Conservation (phyloP, 257 asterid species). For the Petunia axillaris region DNA sequence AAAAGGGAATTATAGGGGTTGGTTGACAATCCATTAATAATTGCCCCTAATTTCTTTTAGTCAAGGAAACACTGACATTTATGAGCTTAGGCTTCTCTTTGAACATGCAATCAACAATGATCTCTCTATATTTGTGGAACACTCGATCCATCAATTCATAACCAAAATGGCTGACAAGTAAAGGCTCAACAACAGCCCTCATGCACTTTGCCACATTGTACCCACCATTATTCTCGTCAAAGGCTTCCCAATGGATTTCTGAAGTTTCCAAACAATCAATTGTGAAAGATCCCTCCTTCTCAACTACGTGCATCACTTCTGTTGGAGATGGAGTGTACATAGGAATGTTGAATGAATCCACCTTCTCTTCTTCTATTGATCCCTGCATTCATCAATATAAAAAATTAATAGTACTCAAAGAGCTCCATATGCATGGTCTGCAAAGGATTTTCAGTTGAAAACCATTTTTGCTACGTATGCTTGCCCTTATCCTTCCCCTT, state of each 20-base stretch:
- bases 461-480: too few relatives aligned
- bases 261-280: slow-evolving; percentile 45
- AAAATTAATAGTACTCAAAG: too few relatives aligned
- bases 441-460: too few relatives aligned
- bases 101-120: slow-evolving; percentile 24
- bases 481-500: too few relatives aligned
- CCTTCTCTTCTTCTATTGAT: slow-evolving; percentile 46
- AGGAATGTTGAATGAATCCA: slow-evolving; percentile 61
- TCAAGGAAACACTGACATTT: slow-evolving; percentile 30
- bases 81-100: slow-evolving; percentile 27
- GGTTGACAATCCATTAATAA: too few relatives aligned
- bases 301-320: slow-evolving; percentile 46
- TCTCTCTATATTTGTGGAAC: slow-evolving; percentile 38
- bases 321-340: slow-evolving; percentile 51
- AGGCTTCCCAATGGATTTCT: slow-evolving; percentile 44
- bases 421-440: too few relatives aligned
- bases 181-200: slow-evolving; percentile 64
- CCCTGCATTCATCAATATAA: slow-evolving; percentile 36
- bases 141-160: slow-evolving; percentile 42
- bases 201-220: slow-evolving; percentile 52
- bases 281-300: slow-evolving; percentile 59
- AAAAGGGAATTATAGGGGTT: too few relatives aligned
- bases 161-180: slow-evolving; percentile 60
- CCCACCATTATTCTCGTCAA: slow-evolving; percentile 34
- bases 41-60: neutral